These are phyloP conservation scores for Colletotrichum karsti DNA, from an alignment of 2,329 filamentous ascomycete genomes.

Conservation along the genomic window DNA sequence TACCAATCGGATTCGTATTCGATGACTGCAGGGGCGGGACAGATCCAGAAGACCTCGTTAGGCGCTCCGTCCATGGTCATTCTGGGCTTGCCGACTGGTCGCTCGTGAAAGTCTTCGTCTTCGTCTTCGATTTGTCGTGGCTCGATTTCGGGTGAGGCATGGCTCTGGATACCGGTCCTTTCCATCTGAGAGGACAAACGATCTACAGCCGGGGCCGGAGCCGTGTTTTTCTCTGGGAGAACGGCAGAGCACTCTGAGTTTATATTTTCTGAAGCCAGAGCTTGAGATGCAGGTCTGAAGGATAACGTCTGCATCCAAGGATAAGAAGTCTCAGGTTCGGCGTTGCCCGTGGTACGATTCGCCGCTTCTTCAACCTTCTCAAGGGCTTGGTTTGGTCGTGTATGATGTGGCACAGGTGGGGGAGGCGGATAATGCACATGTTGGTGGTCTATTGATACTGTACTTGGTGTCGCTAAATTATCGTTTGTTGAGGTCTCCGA, in stretches of 20 bases:
- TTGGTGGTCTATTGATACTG: neutral
- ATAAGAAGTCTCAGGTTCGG: neutral
- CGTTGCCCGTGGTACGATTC: too few species aligned
- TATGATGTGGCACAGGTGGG: neutral
- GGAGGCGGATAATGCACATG: neutral
- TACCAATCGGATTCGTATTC: slow-evolving; percentile 44
- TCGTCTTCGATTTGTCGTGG: too few species aligned
- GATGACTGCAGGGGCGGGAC: slow-evolving; percentile 37
- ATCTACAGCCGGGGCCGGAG: too few species aligned
- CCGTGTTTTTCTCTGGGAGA: too few species aligned
- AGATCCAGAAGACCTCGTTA: slow-evolving; percentile 35
- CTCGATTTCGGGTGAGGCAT: too few species aligned
- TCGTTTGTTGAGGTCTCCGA: neutral
- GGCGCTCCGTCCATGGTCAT: slow-evolving; percentile 30
- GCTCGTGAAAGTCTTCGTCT: neutral
- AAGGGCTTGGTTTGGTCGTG: too few species aligned
- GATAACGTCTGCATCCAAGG: neutral
- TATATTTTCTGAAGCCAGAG: neutral
- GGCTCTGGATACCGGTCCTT: neutral
- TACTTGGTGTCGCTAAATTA: neutral
- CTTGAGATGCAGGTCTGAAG: neutral
- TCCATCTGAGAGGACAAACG: neutral
- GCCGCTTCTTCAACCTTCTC: too few species aligned
- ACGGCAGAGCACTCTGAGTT: accelerated
- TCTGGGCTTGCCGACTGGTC: neutral